These are phyloP conservation scores for Sicyos baderoa DNA, from an alignment of 306 rosid species.

Conservation along the genomic window DNA sequence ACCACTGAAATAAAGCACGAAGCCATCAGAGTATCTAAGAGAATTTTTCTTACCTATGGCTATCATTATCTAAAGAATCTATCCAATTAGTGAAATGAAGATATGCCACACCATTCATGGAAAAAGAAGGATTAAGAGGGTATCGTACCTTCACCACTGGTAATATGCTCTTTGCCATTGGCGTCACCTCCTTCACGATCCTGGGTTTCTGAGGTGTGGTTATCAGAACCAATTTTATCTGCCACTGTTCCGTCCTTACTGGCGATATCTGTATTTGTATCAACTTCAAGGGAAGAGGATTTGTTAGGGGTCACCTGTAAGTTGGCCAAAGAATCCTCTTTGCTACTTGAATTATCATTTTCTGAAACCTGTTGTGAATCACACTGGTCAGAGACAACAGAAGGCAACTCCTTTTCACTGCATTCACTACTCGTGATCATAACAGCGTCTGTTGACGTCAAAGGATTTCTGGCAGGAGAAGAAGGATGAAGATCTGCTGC, in stretches of 20 bases:
- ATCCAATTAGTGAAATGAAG: conserved; percentile 5
- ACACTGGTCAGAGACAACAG: conserved; percentile 24
- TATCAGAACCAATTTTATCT: neutral
- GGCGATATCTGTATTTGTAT: conserved; percentile 12
- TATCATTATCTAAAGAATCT: neutral
- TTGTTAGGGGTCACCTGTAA: conserved; percentile 10
- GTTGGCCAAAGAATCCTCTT: conserved; percentile 22
- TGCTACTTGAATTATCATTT: conserved; percentile 17
- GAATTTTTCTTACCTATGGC: no score
- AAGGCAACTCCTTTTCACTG: conserved; percentile 19
- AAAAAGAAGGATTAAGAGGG: neutral
- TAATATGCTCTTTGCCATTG: conserved; percentile 22
- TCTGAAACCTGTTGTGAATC: conserved; percentile 27
- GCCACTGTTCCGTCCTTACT: neutral
- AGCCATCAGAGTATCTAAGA: no score
- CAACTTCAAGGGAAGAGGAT: conserved; percentile 16
- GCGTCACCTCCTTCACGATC: conserved; percentile 7
- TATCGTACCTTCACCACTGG: conserved; percentile 42
- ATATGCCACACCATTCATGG: neutral
- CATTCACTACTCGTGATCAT: conserved; percentile 12
- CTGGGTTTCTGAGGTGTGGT: conserved; percentile 3
- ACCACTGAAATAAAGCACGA: neutral
- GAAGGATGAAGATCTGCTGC: conserved; percentile 27
- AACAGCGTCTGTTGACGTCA: conserved; percentile 14
- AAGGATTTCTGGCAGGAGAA: conserved; percentile 33